Base-by-base conservation (phyloP, 768 basidiomycete species). In the Mycena floridula region DNA sequence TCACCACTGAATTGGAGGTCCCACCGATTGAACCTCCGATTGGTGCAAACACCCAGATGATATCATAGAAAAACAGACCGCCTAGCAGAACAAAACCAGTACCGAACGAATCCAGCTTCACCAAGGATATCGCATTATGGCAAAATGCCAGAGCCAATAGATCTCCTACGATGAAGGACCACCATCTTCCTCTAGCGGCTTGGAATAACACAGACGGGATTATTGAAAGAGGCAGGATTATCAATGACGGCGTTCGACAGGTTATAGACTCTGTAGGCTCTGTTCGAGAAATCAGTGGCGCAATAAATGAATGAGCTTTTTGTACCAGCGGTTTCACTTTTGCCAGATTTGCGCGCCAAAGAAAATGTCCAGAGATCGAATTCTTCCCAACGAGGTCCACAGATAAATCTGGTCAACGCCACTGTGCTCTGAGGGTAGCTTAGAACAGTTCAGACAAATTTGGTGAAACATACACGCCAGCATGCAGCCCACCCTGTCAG, bases 21-120 rank as follows among this genome's bases (percentile, higher is more conserved):
- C 22, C 13, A 16, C n/a, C 30, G 16, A 26, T 2, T 69, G 85
- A 59, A 60, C 88, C 88, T 63, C 91, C 88, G 55, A 82, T 76
- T 0, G 86, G 87, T 16, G 87, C 88, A 59, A 93, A 94, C 2
- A 94, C 91, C 89, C 89, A 96, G 77, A 84, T 95, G 30, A 96
- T 78, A 59, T 98, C 95, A 59, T 98, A 98, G 32, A 96, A 37
- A 65, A 97, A 91, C 20, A 99, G 68, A 4, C 89, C 92, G 3
- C 76, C 74, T 5, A 99, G 70, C 3, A 97, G 73, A 48, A 91
- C 78, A 30, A 74, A 74, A 6, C 92, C 95, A 13, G 95, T 96
- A 55, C 73, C 64, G 72, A 97, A 95, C 7, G 88, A 88, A 62
- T 98, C 95, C 25, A 97, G 63, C 60, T 82, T 85, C 53, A 97